Evolutionary conservation across 2,329 filamentous ascomycete genomes (phyloP), one percentile per base, ranked within the genome.

Genomic region (Colletotrichum lentis): DNA sequence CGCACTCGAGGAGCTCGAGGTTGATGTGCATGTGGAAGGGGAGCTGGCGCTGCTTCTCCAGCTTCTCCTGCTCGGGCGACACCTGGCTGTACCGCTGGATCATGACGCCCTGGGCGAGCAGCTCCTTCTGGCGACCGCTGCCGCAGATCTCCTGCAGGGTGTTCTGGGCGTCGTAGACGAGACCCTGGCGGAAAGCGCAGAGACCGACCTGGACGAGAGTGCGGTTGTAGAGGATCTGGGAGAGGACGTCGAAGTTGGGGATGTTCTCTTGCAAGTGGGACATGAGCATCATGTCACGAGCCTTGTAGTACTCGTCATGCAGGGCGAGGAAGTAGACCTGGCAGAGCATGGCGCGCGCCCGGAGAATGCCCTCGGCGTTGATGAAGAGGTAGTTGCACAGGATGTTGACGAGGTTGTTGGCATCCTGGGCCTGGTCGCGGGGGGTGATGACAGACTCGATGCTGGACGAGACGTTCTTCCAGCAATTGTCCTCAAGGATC

Each of bases 11-110:
- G 63, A 99, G 88, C 81, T 99, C 96, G 60, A 99, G 88, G 85
- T 99, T 99, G 86, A 99, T 99, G 87, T 99, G 96, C 94, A 99
- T 97, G 85, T 99, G 96, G 90, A 99, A 99, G 44, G 96, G 96
- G 73, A 99, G 88, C 83, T 99, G 96, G 75, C 96, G 91, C 83
- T 98, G 95, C 79, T 96, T 93, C 85, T 99, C 96, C 46, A 98
- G 87, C 73, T 95, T 92, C 84, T 99, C 96, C 82, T 99, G 96
- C 82, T 99, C 96, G 20, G 96, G 96, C 43, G 94, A 96, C 70
- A 99, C 96, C 76, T 97, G 94, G 75, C 89, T 95, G 83, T 94
- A 99, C 74, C 96, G 89, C 84, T 99, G 96, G 80, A 99, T 96
- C 85, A 98, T 97, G 71, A 99, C 93, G 80, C 96, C 96, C 82